These are phyloP conservation scores for Cymbopogon citratus DNA, from an alignment of 176 grass and related monocot genomes.

Conservation along the genomic window DNA sequence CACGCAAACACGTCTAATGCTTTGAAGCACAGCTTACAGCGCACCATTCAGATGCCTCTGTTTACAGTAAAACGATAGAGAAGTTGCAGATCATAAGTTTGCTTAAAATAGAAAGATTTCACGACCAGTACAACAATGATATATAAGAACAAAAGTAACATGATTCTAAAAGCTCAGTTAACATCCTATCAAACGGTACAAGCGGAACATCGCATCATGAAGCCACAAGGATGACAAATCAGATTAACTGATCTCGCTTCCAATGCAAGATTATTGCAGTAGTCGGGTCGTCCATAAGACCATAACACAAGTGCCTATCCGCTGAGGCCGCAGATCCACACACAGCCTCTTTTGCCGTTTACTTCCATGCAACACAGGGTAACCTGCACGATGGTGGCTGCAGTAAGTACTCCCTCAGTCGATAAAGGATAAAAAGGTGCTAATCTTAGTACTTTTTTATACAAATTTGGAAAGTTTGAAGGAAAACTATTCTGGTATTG, in stretches of 20 bases:
- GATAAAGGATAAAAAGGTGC: background rate
- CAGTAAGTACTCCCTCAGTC: background rate
- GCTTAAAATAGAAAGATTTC: constrained; percentile 22
- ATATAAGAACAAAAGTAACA: background rate
- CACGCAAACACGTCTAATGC: background rate
- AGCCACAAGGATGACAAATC: constrained; percentile 47
- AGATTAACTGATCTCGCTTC: constrained; percentile 57
- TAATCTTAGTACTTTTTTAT: background rate
- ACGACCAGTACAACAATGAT: constrained; percentile 1
- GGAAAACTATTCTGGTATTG: background rate
- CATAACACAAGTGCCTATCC: constrained; percentile 12
- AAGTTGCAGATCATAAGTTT: background rate
- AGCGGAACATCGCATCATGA: constrained; percentile 50
- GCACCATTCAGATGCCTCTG: background rate
- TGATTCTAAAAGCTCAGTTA: constrained; percentile 26
- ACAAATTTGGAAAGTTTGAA: background rate
- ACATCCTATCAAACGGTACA: constrained; percentile 35
- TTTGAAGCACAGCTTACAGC: background rate
- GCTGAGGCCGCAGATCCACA: background rate
- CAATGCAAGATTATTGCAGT: constrained; percentile 39
- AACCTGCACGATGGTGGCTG: constrained; percentile 26
- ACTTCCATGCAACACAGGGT: constrained; percentile 39
- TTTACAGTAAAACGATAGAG: background rate
- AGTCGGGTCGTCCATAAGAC: constrained; percentile 8
- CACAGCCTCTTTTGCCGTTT: background rate